These are phyloP conservation scores for Lyophyllum decastes DNA, from an alignment of 768 basidiomycete genomes.

Conservation along the genomic window DNA sequence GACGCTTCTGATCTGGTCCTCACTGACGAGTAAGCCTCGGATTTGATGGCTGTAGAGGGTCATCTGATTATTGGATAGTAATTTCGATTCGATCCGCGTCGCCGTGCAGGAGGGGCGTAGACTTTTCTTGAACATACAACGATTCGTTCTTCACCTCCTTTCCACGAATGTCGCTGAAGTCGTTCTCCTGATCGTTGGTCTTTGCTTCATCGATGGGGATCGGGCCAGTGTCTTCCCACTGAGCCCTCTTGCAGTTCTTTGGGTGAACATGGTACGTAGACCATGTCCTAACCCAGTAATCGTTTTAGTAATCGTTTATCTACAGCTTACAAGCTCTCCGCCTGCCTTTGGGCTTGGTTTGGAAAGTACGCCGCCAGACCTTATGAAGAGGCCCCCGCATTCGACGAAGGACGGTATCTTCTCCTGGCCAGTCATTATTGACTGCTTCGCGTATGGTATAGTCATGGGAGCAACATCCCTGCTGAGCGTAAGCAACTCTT, in stretches of 20 bases:
- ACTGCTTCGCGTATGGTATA: constrained; percentile 32
- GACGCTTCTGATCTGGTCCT: constrained; percentile 58
- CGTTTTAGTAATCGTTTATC: not conserved
- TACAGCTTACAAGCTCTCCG: constrained; percentile 42
- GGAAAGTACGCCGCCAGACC: constrained; percentile 48
- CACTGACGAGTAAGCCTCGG: constrained; percentile 46
- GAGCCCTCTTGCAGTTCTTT: constrained; percentile 51
- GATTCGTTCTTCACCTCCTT: constrained; percentile 56
- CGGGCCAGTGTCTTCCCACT: constrained; percentile 47
- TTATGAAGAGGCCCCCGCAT: constrained; percentile 51
- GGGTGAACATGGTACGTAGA: constrained; percentile 50
- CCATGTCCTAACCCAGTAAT: no score
- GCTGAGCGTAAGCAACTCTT: constrained; percentile 26
- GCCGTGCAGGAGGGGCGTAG: constrained; percentile 59
- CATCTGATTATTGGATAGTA: constrained; percentile 25
- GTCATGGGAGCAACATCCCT: constrained; percentile 16
- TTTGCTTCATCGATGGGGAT: constrained; percentile 53
- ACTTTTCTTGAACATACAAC: constrained; percentile 57
- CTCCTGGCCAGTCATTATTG: constrained; percentile 37
- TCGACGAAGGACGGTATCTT: constrained; percentile 36
- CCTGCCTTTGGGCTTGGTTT: constrained; percentile 41
- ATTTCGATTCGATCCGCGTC: constrained; percentile 62
- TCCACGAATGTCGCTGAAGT: constrained; percentile 58
- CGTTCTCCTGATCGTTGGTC: constrained; percentile 53
- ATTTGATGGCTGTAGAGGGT: not conserved